Percentiles rank a stretch among this genome's conserved stretches.
Evolutionary conservation across 1,139 yeast genomes (phyloP).

Genomic region (Candida dubliniensis): DNA sequence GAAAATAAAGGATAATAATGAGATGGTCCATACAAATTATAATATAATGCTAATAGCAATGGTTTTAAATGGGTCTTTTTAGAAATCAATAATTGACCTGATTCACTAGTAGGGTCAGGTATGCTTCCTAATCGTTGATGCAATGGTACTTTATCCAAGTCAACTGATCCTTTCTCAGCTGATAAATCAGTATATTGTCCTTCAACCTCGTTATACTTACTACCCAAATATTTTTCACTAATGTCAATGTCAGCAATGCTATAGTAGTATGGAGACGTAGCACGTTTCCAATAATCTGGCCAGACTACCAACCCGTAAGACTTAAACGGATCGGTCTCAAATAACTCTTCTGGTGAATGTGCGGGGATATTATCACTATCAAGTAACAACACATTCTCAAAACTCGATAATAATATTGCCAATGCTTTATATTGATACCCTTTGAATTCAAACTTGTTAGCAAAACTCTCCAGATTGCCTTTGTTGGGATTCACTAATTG

Average conservation of each 20-base stretch:
- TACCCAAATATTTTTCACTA: constrained; percentile 26
- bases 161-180: constrained; percentile 1
- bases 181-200: constrained; percentile 19
- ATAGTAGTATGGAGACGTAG: constrained; percentile 44
- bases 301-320: constrained; percentile 41
- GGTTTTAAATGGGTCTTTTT: constrained; percentile 66
- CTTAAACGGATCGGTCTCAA: constrained; percentile 29
- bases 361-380: constrained; percentile 80
- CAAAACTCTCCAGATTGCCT: constrained; percentile 14
- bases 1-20: constrained; percentile 82
- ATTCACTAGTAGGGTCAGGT: constrained; percentile 80
- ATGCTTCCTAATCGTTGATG: constrained; percentile 71
- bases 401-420: constrained; percentile 72
- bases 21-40: constrained; percentile 76
- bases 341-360: constrained; percentile 49
- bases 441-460: constrained; percentile 47
- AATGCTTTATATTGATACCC: constrained; percentile 81
- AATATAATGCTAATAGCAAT: constrained; percentile 67
- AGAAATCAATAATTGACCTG: constrained; percentile 75
- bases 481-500: constrained; percentile 30
- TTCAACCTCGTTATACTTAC: constrained; percentile 32
- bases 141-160: constrained; percentile 44
- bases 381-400: constrained; percentile 70
- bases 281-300: constrained; percentile 52
- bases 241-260: constrained; percentile 36